These are phyloP conservation scores for Ramaria sp. DNA, from an alignment of 768 basidiomycete genomes.

Conservation along the genomic window DNA sequence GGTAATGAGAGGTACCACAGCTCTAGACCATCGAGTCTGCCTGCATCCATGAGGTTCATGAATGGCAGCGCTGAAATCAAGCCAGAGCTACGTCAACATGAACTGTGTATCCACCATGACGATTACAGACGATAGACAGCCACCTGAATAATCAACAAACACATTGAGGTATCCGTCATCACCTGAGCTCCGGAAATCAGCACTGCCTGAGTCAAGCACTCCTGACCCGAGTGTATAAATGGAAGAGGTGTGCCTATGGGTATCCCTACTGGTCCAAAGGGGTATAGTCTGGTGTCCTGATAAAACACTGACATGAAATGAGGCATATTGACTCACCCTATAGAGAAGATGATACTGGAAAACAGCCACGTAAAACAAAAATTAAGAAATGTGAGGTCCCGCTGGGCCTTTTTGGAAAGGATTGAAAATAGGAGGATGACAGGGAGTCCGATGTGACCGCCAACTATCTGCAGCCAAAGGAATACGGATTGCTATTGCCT, in stretches of 20 bases:
- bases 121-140: neutral
- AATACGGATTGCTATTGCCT: neutral
- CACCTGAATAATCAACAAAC: neutral
- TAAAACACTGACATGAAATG: neutral
- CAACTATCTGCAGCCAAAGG: neutral
- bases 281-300: neutral
- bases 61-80: neutral
- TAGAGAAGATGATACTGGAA: neutral
- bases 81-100: neutral
- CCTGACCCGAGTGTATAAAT: neutral
- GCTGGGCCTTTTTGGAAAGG: neutral
- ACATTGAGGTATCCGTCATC: neutral
- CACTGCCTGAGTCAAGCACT: neutral
- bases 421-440: neutral
- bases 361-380: neutral
- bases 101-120: neutral
- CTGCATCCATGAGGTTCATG: neutral
- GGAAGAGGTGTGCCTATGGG: no score
- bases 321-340: neutral
- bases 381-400: neutral
- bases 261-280: neutral
- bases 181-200: neutral
- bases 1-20: neutral
- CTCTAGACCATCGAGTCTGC: neutral
- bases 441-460: neutral